phyloP scores from a whole-genome alignment of 768 basidiomycete species.

The Mycena belliarum region DNA sequence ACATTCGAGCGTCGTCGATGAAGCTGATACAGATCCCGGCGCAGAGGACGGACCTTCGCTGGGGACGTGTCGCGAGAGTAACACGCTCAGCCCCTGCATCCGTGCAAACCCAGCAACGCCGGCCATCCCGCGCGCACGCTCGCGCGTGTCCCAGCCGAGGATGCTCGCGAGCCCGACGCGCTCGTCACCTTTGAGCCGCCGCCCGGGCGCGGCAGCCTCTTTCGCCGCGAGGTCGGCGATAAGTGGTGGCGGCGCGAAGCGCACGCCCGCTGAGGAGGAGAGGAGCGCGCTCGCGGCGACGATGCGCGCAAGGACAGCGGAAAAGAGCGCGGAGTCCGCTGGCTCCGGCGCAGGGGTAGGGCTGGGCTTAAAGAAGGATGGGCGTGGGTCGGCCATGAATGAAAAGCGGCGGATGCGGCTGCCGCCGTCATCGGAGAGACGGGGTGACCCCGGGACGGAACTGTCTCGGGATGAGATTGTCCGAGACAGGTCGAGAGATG shows the following conservation, averaged over 20 bases:
- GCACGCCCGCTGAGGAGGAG: slow-evolving; percentile 56
- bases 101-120: slow-evolving; percentile 55
- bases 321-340: slow-evolving; percentile 34
- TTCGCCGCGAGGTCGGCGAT: slow-evolving; percentile 51
- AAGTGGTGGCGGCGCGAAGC: slow-evolving; percentile 47
- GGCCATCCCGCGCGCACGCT: slow-evolving; percentile 40
- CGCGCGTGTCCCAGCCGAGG: slow-evolving; percentile 57
- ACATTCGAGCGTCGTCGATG: slow-evolving; percentile 16
- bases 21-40: slow-evolving; percentile 9
- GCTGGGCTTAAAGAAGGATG: slow-evolving; percentile 16
- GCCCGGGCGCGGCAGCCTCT: slow-evolving; percentile 39
- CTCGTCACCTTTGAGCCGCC: slow-evolving; percentile 57
- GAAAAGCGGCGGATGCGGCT: slow-evolving; percentile 39
- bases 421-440: slow-evolving; percentile 32
- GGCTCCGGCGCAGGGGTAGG: slow-evolving; percentile 2
- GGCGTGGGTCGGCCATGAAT: slow-evolving; percentile 35
- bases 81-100: slow-evolving; percentile 57
- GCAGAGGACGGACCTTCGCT: slow-evolving; percentile 19
- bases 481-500: slow-evolving; percentile 41
- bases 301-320: slow-evolving; percentile 41
- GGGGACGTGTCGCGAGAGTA: slow-evolving; percentile 45
- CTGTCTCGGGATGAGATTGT: slow-evolving; percentile 10
- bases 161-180: slow-evolving; percentile 51
- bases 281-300: slow-evolving; percentile 40
- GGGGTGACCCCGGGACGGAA: slow-evolving; percentile 14